Evolutionary conservation across 768 basidiomycete species (phyloP).

Genomic region (Pleurotus tuber-regium): DNA sequence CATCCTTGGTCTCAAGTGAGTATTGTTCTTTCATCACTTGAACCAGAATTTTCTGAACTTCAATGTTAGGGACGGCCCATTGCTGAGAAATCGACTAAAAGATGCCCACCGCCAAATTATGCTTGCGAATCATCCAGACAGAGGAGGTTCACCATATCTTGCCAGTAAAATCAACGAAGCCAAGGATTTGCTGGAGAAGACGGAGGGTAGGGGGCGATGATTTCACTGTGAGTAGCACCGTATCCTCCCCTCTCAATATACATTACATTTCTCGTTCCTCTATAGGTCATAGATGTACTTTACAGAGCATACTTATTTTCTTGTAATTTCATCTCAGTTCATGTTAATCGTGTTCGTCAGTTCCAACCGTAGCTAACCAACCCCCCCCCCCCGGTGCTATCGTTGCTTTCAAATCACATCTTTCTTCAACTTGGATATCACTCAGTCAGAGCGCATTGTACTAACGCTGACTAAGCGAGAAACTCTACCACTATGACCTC

Average conservation of each 20-base stretch:
- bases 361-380: too few relatives aligned
- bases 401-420: too few relatives aligned
- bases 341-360: neutral
- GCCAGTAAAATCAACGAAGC: conserved; percentile 99
- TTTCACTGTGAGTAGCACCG: too few relatives aligned
- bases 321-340: conserved; percentile 7
- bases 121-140: conserved; percentile 98
- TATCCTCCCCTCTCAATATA: too few relatives aligned
- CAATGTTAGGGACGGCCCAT: conserved; percentile 69
- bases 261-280: too few relatives aligned
- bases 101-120: conserved; percentile 97
- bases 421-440: too few relatives aligned
- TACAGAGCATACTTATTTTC: conserved; percentile 10
- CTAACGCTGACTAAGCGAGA: conserved; percentile 30
- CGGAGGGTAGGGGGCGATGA: conserved; percentile 50
- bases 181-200: conserved; percentile 86
- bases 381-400: too few relatives aligned
- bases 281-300: neutral
- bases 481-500: conserved; percentile 23
- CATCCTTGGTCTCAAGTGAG: conserved; percentile 90
- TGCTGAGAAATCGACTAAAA: conserved; percentile 76
- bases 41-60: too few relatives aligned
- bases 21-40: conserved; percentile 18
- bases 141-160: conserved; percentile 97
- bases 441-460: too few relatives aligned